phyloP scores from a whole-genome alignment of 1,139 yeast genomes.

The Protomyces inundatus region DNA sequence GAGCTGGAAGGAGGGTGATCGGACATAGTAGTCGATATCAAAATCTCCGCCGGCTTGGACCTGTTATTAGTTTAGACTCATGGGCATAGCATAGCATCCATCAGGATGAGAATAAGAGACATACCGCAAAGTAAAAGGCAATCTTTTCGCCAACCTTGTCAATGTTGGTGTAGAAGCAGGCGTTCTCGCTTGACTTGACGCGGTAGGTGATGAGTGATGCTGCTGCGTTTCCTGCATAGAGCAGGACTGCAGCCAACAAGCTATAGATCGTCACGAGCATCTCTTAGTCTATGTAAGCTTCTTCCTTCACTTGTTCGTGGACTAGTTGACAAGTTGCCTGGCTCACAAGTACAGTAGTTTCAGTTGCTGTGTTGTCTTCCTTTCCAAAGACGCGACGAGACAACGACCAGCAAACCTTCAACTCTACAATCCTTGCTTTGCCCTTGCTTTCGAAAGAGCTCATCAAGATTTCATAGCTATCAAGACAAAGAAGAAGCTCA shows the following conservation, averaged over 20 bases:
- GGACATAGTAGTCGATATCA: conserved; percentile 73
- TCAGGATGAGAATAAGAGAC: background rate
- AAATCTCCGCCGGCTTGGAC: conserved; percentile 82
- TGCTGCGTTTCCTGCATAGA: background rate
- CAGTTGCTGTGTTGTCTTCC: too few relatives aligned
- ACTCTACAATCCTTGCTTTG: too few relatives aligned
- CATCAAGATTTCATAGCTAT: too few relatives aligned
- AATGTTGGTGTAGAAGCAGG: conserved; percentile 76
- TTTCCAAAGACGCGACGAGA: too few relatives aligned
- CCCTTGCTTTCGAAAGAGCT: too few relatives aligned
- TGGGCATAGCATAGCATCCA: background rate
- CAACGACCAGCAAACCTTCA: too few relatives aligned
- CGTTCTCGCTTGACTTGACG: conserved; percentile 68
- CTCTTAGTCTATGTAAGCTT: too few relatives aligned
- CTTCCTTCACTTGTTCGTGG: too few relatives aligned
- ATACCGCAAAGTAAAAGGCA: conserved; percentile 78
- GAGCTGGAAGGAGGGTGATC: conserved; percentile 59
- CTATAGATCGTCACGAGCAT: too few relatives aligned
- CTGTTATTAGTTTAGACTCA: conserved; percentile 11
- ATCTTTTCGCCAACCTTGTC: conserved; percentile 58
- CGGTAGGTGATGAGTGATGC: conserved; percentile 23
- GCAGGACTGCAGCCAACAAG: background rate
- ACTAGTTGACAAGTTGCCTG: too few relatives aligned
- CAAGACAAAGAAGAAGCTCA: too few relatives aligned
- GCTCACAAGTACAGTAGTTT: too few relatives aligned